Evolutionary conservation across 2,329 filamentous ascomycete genomes (phyloP).

Genomic region (Diaporthe velutina): DNA sequence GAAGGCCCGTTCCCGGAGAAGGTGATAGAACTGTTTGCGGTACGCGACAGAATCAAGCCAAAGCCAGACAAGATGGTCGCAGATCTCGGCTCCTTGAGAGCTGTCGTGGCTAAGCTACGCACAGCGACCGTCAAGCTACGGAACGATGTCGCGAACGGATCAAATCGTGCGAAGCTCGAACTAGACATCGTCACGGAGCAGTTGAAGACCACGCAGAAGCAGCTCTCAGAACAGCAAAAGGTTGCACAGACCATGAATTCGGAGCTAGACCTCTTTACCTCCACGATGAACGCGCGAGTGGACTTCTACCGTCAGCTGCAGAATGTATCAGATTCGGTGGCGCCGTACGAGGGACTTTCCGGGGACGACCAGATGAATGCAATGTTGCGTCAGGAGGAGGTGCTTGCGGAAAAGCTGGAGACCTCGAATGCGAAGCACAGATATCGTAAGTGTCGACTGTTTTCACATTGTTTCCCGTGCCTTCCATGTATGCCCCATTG

Average conservation of each 20-base stretch:
- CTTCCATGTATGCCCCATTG: background rate
- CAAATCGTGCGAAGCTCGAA: constrained; percentile 71
- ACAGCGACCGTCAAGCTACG: constrained; percentile 71
- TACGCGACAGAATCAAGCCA: constrained; percentile 63
- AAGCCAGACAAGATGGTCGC: background rate
- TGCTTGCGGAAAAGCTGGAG: constrained; percentile 69
- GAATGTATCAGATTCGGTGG: constrained; percentile 88
- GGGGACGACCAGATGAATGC: constrained; percentile 64
- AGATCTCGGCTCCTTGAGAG: constrained; percentile 75
- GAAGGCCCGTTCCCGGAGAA: constrained; percentile 79
- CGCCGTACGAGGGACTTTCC: constrained; percentile 75
- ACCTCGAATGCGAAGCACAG: constrained; percentile 78
- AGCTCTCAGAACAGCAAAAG: constrained; percentile 66
- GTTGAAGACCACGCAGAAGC: constrained; percentile 70
- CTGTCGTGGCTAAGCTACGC: constrained; percentile 77
- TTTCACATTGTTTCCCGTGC: background rate
- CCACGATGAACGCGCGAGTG: constrained; percentile 85
- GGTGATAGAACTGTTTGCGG: constrained; percentile 63
- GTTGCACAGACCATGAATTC: constrained; percentile 65
- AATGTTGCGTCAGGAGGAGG: constrained; percentile 60
- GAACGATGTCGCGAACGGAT: constrained; percentile 66
- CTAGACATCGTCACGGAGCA: constrained; percentile 73
- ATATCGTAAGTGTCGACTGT: constrained; percentile 67
- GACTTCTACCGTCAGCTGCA: constrained; percentile 95
- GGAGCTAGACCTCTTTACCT: constrained; percentile 82